These are phyloP conservation scores for Camellia lanceoleosa DNA, from an alignment of 148 eudicot genomes.

Conservation along the genomic window DNA sequence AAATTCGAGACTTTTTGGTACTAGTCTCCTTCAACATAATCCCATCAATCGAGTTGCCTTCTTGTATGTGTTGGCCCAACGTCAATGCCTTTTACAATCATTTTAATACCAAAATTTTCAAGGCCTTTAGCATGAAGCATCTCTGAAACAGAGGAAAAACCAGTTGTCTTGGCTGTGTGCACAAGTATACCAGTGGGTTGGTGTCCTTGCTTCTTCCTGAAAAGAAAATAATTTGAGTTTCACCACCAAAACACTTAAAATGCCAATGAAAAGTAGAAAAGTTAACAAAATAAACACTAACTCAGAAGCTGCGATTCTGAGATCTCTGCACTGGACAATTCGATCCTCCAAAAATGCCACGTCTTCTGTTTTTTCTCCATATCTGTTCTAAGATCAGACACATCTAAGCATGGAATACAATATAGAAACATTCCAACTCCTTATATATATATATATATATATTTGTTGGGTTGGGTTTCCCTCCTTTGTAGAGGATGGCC, in stretches of 20 bases:
- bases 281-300: conserved; percentile 20
- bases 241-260: conserved; percentile 9
- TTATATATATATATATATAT: too few species aligned
- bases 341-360: conserved; percentile 55
- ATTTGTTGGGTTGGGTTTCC: too few species aligned
- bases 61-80: conserved; percentile 26
- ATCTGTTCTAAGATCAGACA: too few species aligned
- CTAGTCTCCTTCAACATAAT: conserved; percentile 15
- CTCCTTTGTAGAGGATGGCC: too few species aligned
- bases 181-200: too few species aligned
- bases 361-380: conserved; percentile 13
- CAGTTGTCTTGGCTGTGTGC: too few species aligned
- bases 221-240: conserved; percentile 3
- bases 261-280: neutral
- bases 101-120: conserved; percentile 24
- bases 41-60: conserved; percentile 5
- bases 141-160: too few species aligned
- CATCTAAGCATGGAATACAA: neutral
- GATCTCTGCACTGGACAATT: conserved; percentile 86
- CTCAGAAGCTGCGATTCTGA: conserved; percentile 86
- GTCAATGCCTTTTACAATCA: conserved; percentile 21
- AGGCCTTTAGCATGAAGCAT: conserved; percentile 36
- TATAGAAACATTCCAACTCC: neutral
- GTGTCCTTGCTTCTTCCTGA: too few species aligned
- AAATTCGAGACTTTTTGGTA: conserved; percentile 21